Evolutionary conservation across 2,329 filamentous ascomycete species (phyloP).

Genomic region (Colletotrichum phormii): DNA sequence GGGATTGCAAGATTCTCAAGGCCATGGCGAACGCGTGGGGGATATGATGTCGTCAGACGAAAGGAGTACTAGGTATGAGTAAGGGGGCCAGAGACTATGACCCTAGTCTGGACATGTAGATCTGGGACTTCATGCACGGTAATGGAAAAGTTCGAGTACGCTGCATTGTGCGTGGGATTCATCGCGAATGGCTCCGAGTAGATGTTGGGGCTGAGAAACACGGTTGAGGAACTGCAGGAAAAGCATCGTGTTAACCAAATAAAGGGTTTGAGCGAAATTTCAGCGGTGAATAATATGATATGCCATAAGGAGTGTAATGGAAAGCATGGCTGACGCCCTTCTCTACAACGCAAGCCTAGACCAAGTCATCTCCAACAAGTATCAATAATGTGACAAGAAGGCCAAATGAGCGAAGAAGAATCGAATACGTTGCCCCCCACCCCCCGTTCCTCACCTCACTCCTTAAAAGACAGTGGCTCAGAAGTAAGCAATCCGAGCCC

Average conservation of each 20-base stretch:
- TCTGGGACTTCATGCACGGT: neutral
- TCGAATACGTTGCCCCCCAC: neutral
- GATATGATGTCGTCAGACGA: neutral
- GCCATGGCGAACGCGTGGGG: slow-evolving; percentile 51
- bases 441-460: neutral
- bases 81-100: neutral
- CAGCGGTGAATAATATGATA: neutral
- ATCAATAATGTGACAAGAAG: neutral
- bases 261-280: neutral
- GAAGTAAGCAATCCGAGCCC: slow-evolving; percentile 33
- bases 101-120: neutral
- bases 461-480: neutral
- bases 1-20: slow-evolving; percentile 57
- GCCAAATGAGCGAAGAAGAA: slow-evolving; percentile 10
- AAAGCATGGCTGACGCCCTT: neutral
- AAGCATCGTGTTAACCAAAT: neutral
- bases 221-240: neutral
- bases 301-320: neutral
- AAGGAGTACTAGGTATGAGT: neutral
- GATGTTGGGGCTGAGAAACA: neutral
- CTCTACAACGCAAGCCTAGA: neutral
- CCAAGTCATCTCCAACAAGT: neutral
- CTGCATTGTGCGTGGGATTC: neutral
- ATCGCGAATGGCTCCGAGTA: neutral
- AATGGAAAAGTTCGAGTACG: no score